Base-by-base conservation (phyloP, 1,284 basidiomycete genomes). In the Tetrapyrgos nigripes region DNA sequence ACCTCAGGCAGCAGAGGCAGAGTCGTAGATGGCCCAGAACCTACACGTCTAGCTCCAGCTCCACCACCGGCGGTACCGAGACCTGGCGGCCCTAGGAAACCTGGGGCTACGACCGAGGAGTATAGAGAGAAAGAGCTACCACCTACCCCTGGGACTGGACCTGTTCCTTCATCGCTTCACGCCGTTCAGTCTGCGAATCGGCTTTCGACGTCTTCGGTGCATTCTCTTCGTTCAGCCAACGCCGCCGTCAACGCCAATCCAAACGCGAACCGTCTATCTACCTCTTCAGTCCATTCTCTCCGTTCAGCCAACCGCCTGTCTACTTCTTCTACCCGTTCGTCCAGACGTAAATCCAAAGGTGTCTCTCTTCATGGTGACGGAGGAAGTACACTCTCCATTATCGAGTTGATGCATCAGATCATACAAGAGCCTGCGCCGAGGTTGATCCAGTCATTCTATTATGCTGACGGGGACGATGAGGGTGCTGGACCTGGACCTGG, bases 371-470 rank as follows among this genome's bases (percentile, higher is more conserved):
- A 94, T 43, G 91, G 91, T 43, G n/a, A n/a, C n/a, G 88, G 88
- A 9, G 87, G 87, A 13, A 89, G 88, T 82, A 92, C 92, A 64
- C 93, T 96, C 90, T 89, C 86, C 60, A 96, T 96, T 66, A 78
- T 96, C 46, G 93, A 96, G 73, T 76, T 96, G n/a, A 77, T 96
- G 61, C 93, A 96, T 69, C 91, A 94, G 69, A 95, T 96, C 68
- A 93, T 96, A 60, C 94, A 94, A 70, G 92, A 94, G 71, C 89
- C 92, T 29, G 91, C 92, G 35, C 92, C 92, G 35, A 78, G 80
- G 62, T 73, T 94, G 51, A 82, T 81, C 10, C 80, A 83, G 0
- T 44, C 35, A 1, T n/a, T n/a, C n/a, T n/a, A n/a, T n/a, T n/a
- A n/a, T n/a, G n/a, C n/a, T n/a, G n/a, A n/a, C n/a, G n/a, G n/a